Evolutionary conservation across 2,329 filamentous ascomycete species (phyloP).

Genomic region (Torrubiellomyces zombiae): DNA sequence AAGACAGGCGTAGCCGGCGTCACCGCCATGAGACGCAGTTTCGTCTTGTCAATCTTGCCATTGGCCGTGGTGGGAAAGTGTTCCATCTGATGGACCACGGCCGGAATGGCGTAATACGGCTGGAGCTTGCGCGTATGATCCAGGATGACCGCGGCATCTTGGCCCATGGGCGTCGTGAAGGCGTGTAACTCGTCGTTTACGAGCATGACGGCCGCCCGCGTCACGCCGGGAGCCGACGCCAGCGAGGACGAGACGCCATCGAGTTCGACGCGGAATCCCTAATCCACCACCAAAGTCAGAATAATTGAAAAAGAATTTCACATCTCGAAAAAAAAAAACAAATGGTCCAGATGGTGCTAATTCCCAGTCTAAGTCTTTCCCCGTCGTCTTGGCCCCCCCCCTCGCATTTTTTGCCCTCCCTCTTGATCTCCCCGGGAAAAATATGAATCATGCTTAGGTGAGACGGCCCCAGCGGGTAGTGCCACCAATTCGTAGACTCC

Average conservation of each 20-base stretch:
- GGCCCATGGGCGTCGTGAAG: slow-evolving; percentile 24
- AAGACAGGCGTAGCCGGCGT: too few relatives aligned
- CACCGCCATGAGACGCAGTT: slow-evolving; percentile 20
- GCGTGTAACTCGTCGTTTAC: slow-evolving; percentile 31
- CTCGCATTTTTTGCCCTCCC: too few relatives aligned
- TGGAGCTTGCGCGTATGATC: slow-evolving; percentile 24
- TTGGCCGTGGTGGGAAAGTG: slow-evolving; percentile 34
- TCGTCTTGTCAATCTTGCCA: slow-evolving; percentile 38
- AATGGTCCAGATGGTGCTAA: background rate
- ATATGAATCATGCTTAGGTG: too few relatives aligned
- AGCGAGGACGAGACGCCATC: slow-evolving; percentile 38
- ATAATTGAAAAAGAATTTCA: background rate
- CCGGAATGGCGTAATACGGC: slow-evolving; percentile 39
- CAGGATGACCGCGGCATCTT: slow-evolving; percentile 20
- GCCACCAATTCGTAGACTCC: too few relatives aligned
- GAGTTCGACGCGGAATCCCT: slow-evolving; percentile 43
- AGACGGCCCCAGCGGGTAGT: too few relatives aligned
- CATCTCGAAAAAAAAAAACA: too few relatives aligned
- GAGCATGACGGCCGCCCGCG: slow-evolving; percentile 28
- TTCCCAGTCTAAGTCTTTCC: too few relatives aligned
- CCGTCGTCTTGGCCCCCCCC: too few relatives aligned
- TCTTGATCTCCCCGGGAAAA: too few relatives aligned
- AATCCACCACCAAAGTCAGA: slow-evolving; percentile 1
- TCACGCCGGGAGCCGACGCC: slow-evolving; percentile 26
- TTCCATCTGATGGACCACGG: slow-evolving; percentile 23